Conservation (phyloP, 805 yeast genomes). For the Lipomyces spencermartinsiae region DNA sequence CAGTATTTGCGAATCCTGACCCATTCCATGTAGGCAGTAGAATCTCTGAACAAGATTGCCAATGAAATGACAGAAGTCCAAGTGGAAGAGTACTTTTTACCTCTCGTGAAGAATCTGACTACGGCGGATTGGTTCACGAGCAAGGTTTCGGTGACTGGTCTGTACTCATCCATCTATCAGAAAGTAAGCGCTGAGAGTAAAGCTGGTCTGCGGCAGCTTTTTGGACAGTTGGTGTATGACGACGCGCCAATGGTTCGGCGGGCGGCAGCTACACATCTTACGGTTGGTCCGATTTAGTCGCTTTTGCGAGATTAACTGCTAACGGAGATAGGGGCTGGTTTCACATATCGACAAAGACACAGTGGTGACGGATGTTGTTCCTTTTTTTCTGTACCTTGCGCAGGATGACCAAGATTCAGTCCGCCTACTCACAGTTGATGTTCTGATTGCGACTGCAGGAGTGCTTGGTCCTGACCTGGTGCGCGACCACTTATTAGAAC, state of each 20-base stretch:
- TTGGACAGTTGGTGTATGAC: conserved; percentile 75
- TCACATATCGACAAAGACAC: conserved; percentile 30
- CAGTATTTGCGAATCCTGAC: neutral
- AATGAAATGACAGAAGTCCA: conserved; percentile 65
- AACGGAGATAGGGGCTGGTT: conserved; percentile 12
- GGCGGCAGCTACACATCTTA: conserved; percentile 82
- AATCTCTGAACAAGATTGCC: conserved; percentile 76
- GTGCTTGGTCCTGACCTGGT: conserved; percentile 40
- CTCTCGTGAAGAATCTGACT: conserved; percentile 76
- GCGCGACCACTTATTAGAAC: conserved; percentile 42
- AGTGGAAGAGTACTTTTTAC: conserved; percentile 69
- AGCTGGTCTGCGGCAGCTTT: conserved; percentile 68
- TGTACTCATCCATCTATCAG: conserved; percentile 72
- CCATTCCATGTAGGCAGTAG: conserved; percentile 66
- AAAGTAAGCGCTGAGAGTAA: conserved; percentile 55
- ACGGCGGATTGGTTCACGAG: conserved; percentile 94
- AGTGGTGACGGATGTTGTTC: conserved; percentile 37
- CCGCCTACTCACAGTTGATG: conserved; percentile 85
- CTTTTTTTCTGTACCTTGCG: conserved; percentile 47
- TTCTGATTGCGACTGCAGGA: conserved; percentile 75
- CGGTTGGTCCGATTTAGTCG: neutral
- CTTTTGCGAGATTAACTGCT: neutral
- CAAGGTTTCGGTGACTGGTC: conserved; percentile 89
- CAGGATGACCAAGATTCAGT: conserved; percentile 95
- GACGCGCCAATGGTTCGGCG: conserved; percentile 98